Conservation (phyloP, 441 rosid species). For the Theobroma grandiflorum region DNA sequence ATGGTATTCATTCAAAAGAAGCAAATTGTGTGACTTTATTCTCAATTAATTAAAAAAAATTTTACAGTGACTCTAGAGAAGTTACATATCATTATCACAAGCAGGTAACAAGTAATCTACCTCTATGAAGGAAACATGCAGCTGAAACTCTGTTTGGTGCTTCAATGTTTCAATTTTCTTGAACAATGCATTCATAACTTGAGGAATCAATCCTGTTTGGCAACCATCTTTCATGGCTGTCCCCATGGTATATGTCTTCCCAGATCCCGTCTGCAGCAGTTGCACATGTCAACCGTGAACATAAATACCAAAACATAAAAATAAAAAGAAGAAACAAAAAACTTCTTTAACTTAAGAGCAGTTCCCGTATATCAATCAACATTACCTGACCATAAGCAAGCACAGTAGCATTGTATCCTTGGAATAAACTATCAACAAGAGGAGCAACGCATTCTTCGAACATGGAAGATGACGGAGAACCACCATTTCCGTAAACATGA, state of each 20-base stretch:
- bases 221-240: constrained; percentile 62
- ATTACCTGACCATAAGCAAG: constrained; percentile 75
- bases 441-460: constrained; percentile 64
- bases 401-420: constrained; percentile 74
- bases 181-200: constrained; percentile 60
- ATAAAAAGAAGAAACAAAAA: neutral
- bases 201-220: constrained; percentile 62
- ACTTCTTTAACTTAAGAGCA: constrained; percentile 17
- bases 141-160: constrained; percentile 55
- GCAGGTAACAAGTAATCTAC: constrained; percentile 35
- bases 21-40: neutral
- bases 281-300: constrained; percentile 27
- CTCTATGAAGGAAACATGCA: constrained; percentile 78
- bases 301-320: constrained; percentile 1
- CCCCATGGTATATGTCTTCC: constrained; percentile 82
- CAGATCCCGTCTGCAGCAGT: constrained; percentile 74
- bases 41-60: neutral
- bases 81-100: neutral
- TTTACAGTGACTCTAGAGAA: neutral
- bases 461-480: constrained; percentile 49
- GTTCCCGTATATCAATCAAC: constrained; percentile 2
- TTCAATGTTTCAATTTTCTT: constrained; percentile 55
- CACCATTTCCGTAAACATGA: constrained; percentile 64
- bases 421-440: constrained; percentile 65
- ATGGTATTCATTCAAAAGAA: neutral